Evolutionary conservation across 352 stramenopile genomes (phyloP).

Genomic region (Phytophthora boehmeriae): DNA sequence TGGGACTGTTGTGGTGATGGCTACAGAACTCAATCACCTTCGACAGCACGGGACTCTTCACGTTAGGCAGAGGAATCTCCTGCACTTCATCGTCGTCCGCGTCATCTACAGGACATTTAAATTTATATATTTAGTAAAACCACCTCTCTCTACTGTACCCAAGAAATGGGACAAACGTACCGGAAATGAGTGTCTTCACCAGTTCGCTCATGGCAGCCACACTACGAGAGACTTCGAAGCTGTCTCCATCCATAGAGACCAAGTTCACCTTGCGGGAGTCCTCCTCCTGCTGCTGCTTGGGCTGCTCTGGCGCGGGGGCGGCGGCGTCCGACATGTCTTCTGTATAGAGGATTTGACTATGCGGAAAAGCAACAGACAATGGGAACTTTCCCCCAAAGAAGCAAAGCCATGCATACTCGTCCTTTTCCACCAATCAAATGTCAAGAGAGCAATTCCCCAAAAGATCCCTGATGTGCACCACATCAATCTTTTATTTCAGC

Average conservation of each 20-base stretch:
- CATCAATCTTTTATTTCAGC: no score
- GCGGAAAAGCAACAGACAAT: conserved; percentile 8
- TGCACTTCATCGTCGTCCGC: conserved; percentile 95
- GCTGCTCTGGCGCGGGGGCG: conserved; percentile 44
- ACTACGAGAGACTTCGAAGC: conserved; percentile 93
- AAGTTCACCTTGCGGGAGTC: conserved; percentile 86
- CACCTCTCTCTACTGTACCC: no score
- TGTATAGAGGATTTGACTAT: conserved; percentile 20
- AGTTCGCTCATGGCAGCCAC: conserved; percentile 98
- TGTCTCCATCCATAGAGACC: conserved; percentile 96
- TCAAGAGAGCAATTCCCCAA: no score
- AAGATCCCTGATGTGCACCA: no score
- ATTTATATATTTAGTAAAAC: no score
- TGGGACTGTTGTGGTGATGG: conserved; percentile 96
- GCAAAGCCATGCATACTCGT: not conserved
- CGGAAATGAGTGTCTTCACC: conserved; percentile 98
- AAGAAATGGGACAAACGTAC: conserved; percentile 45
- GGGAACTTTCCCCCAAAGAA: no score
- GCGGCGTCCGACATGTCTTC: conserved; percentile 62
- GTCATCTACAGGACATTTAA: conserved; percentile 90
- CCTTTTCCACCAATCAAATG: not conserved
- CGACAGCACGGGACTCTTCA: conserved; percentile 96
- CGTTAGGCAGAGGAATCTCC: conserved; percentile 98
- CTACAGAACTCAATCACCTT: conserved; percentile 98
- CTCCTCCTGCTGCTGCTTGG: conserved; percentile 61